Base-by-base conservation (phyloP, 805 yeast species). In the Wickerhamiella sorbophila region DNA sequence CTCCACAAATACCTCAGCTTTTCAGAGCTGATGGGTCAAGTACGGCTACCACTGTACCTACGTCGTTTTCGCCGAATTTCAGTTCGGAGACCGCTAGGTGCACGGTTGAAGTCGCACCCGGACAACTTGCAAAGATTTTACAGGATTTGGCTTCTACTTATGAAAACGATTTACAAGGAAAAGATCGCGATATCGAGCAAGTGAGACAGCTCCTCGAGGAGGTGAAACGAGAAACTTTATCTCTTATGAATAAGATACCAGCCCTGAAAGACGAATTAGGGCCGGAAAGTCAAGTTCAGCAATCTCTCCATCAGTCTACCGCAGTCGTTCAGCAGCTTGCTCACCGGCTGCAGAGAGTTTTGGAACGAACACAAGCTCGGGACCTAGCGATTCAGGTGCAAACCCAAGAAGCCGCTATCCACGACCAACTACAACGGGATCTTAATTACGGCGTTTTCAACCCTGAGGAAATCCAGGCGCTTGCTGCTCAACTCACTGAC, bases 321-420 rank as follows among this genome's bases (percentile, higher is more conserved):
- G 56, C 48, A 27, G 47, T 52, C n/a, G 60, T 57, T 3, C 44
- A 40, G 22, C 43, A 50, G 6, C 51, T 55, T 45, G 54, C 63
- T 19, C 49, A 57, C 18, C 57, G 60, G 38, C 55, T 74, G 38
- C 60, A 62, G 12, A 64, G 62, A 43, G 53, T 70, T n/a, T 55
- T 72, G 26, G 87, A 79, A 55, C 67, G 81, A 40, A 64, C 77
- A 1, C 87, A 79, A 54, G 77, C 84, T 1, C 59, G 74, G 49
- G 69, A 69, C 46, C 53, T 75, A 46, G 83, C 82, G 0, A 66
- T 70, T 43, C 48, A 71, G 16, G 83, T 74, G 0, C 74, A 76
- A 44, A 66, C 63, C 35, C 76, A 75, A 48, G 84, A 74, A 51
- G 46, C 54, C 16, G 51, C 48, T 6, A 53, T 58, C 9, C 50